A percentile compares a stretch with the other conserved stretches of the same genome.
phyloP scores from a whole-genome alignment of 1,284 basidiomycete genomes.

The Ganoderma multipileum region DNA sequence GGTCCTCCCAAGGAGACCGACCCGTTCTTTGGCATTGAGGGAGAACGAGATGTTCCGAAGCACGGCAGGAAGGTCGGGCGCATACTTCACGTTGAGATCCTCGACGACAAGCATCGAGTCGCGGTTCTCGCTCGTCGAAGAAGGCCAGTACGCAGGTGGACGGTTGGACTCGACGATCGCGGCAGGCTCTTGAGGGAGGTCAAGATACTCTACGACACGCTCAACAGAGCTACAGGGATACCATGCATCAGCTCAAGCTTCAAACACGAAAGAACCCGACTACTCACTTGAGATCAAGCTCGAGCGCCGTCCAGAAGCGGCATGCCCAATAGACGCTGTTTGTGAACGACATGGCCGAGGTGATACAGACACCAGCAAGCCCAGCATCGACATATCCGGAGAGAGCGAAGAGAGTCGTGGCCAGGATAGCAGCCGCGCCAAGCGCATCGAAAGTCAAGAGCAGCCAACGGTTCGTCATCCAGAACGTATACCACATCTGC shows the following conservation, averaged over 20 bases:
- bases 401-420: constrained; percentile 80
- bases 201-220: constrained; percentile 87
- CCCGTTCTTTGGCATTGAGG: constrained; percentile 67
- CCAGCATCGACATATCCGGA: constrained; percentile 75
- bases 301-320: constrained; percentile 64
- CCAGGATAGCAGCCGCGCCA: constrained; percentile 67
- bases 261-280: background rate
- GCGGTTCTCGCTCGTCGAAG: constrained; percentile 58
- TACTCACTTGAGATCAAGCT: constrained; percentile 70
- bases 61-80: constrained; percentile 85
- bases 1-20: constrained; percentile 80
- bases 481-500: constrained; percentile 80
- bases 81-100: constrained; percentile 82
- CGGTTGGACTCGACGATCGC: constrained; percentile 69
- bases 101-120: constrained; percentile 54
- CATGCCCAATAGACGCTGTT: constrained; percentile 73
- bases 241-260: background rate
- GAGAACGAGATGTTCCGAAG: constrained; percentile 78
- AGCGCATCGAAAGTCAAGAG: constrained; percentile 80
- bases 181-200: constrained; percentile 87
- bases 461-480: constrained; percentile 86
- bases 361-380: constrained; percentile 86
- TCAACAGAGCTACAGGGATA: constrained; percentile 71
- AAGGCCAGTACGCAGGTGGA: constrained; percentile 89
- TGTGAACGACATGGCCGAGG: constrained; percentile 73